phyloP scores from a whole-genome alignment of 768 basidiomycete genomes.

The Chalciporus pseudorubinellus region DNA sequence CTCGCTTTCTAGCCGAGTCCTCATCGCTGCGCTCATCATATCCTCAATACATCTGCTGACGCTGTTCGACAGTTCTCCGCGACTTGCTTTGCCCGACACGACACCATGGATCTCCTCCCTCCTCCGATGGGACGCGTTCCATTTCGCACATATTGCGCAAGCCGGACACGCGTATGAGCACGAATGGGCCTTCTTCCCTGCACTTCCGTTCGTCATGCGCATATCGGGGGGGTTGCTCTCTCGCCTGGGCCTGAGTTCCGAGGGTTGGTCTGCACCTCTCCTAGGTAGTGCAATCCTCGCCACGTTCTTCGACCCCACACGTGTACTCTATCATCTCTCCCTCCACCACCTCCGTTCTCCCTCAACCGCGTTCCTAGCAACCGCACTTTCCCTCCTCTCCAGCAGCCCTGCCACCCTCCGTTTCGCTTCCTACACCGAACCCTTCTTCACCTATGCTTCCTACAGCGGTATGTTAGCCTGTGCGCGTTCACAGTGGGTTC shows the following conservation, averaged over 20 bases:
- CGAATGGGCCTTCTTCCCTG: slow-evolving; percentile 87
- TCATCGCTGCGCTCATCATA: slow-evolving; percentile 17
- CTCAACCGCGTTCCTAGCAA: slow-evolving; percentile 56
- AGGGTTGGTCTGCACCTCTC: slow-evolving; percentile 29
- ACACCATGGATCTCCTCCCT: slow-evolving; percentile 31
- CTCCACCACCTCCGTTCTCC: slow-evolving; percentile 53
- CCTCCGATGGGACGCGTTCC: slow-evolving; percentile 86
- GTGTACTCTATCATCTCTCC: slow-evolving; percentile 57
- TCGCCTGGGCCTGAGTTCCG: not conserved
- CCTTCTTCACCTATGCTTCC: slow-evolving; percentile 80
- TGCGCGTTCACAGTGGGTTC: slow-evolving; percentile 43
- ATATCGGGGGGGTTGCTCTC: slow-evolving; percentile 26
- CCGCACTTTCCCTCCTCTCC: slow-evolving; percentile 71
- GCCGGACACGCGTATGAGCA: slow-evolving; percentile 67
- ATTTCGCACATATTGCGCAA: slow-evolving; percentile 70
- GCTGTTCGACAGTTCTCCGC: slow-evolving; percentile 29
- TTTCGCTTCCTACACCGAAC: slow-evolving; percentile 77
- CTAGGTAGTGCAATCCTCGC: slow-evolving; percentile 38
- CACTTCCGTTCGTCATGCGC: slow-evolving; percentile 55
- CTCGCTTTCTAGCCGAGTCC: slow-evolving; percentile 22
- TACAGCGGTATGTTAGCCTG: slow-evolving; percentile 49
- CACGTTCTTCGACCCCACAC: slow-evolving; percentile 41
- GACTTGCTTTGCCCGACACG: slow-evolving; percentile 13
- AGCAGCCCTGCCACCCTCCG: slow-evolving; percentile 76
- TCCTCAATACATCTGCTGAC: slow-evolving; percentile 20